These are phyloP conservation scores for Ustanciosporium gigantosporum DNA, from an alignment of 1,284 basidiomycete species.

Conservation along the genomic window DNA sequence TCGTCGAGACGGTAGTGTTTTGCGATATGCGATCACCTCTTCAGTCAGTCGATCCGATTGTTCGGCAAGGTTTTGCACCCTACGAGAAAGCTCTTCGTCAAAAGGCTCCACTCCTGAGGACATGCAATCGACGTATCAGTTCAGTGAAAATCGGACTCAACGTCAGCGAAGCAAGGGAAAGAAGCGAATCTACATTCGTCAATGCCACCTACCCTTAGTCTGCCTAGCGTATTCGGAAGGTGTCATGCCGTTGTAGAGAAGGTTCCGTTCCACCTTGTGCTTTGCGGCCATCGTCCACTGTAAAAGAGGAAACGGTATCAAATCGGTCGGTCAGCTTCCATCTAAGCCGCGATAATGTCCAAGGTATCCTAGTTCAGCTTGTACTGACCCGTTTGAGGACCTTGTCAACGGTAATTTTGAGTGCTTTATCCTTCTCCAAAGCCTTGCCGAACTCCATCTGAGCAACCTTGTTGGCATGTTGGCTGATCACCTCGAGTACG, in stretches of 20 bases:
- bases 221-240: constrained; percentile 21
- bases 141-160: background rate
- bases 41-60: constrained; percentile 30
- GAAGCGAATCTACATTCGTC: background rate
- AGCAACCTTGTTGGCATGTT: constrained; percentile 30
- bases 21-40: constrained; percentile 31
- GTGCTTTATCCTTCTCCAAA: constrained; percentile 22
- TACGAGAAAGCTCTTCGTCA: constrained; percentile 31
- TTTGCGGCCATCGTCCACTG: constrained; percentile 27
- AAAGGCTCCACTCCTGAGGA: constrained; percentile 27
- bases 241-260: constrained; percentile 34
- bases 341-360: background rate
- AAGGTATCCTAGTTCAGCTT: background rate
- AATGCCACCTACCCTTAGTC: constrained; percentile 36
- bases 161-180: no score
- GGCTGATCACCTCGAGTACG: constrained; percentile 14
- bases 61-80: constrained; percentile 22
- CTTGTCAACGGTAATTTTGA: constrained; percentile 23
- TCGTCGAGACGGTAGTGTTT: constrained; percentile 21
- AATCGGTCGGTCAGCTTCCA: no score
- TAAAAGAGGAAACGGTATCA: background rate
- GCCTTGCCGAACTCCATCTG: constrained; percentile 41
- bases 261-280: constrained; percentile 32
- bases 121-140: background rate
- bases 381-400: constrained; percentile 24